Percentiles rank a stretch among this genome's conserved stretches.
phyloP scores from a whole-genome alignment of 306 rosid genomes.

The Chamaecrista fasciculata region DNA sequence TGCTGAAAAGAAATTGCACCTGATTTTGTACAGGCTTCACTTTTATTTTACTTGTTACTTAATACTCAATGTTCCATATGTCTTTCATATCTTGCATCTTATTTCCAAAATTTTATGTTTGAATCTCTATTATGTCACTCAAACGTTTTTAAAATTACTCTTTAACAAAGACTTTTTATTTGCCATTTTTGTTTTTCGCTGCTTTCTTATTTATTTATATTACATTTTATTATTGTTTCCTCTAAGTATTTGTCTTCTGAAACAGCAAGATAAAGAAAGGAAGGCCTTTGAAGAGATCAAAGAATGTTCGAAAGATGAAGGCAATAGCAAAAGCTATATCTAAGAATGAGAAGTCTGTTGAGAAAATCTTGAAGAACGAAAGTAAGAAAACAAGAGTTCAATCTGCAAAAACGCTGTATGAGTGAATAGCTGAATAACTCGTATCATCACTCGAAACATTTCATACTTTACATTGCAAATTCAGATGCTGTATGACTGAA shows the following conservation, averaged over 20 bases:
- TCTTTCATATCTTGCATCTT: background rate
- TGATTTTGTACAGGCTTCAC: background rate
- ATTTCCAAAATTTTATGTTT: slow-evolving; percentile 4
- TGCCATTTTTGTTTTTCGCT: background rate
- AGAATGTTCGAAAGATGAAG: slow-evolving; percentile 66
- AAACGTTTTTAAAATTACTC: background rate
- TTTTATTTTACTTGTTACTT: background rate
- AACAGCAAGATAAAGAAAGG: slow-evolving; percentile 76
- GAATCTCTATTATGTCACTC: background rate
- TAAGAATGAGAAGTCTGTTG: slow-evolving; percentile 47
- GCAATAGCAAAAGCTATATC: slow-evolving; percentile 69
- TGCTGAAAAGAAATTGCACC: background rate
- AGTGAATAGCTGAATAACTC: slow-evolving; percentile 33
- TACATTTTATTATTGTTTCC: background rate
- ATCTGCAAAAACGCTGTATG: slow-evolving; percentile 77
- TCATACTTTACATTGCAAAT: too few species aligned
- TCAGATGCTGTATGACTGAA: too few species aligned
- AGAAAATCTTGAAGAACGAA: slow-evolving; percentile 58
- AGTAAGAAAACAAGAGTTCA: slow-evolving; percentile 62
- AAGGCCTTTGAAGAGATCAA: slow-evolving; percentile 81
- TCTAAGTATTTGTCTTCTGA: slow-evolving; percentile 24
- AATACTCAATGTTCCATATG: slow-evolving; percentile 5
- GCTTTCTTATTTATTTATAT: background rate
- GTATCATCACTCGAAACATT: slow-evolving; percentile 17
- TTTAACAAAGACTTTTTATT: background rate